Evolutionary conservation across 345 rosid species (phyloP).

Genomic region (Anastatica hierochuntica): DNA sequence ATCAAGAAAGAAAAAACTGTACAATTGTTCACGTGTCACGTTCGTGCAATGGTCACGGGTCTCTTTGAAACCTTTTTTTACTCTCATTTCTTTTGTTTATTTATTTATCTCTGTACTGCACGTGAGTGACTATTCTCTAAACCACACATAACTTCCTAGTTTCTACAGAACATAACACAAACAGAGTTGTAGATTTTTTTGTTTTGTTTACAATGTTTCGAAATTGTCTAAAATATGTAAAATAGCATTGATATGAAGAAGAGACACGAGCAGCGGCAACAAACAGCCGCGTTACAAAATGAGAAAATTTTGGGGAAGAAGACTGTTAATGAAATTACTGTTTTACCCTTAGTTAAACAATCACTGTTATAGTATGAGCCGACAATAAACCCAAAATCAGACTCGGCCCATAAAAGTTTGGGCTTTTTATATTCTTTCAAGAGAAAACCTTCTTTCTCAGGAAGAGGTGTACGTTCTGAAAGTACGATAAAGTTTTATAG

Average conservation of each 20-base stretch:
- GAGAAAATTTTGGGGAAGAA: background rate
- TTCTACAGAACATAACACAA: background rate
- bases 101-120: slow-evolving; percentile 8
- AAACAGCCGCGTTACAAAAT: background rate
- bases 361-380: no score
- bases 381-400: background rate
- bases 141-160: slow-evolving; percentile 4
- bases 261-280: background rate
- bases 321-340: background rate
- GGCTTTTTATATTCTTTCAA: background rate
- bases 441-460: background rate
- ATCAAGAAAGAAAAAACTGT: background rate
- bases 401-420: background rate
- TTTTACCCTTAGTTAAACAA: background rate
- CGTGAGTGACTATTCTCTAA: slow-evolving; percentile 12
- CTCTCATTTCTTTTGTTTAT: background rate
- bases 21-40: slow-evolving; percentile 16
- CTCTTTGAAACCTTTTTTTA: background rate
- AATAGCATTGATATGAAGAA: background rate
- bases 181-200: background rate
- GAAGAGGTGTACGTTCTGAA: background rate
- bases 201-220: background rate
- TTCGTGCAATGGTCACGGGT: slow-evolving; percentile 25
- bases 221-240: background rate
- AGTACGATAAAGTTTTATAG: no score